Percentiles rank a stretch among this genome's conserved stretches.
phyloP scores from a whole-genome alignment of 1,284 basidiomycete genomes.

The Boletellus dicymbophilus region DNA sequence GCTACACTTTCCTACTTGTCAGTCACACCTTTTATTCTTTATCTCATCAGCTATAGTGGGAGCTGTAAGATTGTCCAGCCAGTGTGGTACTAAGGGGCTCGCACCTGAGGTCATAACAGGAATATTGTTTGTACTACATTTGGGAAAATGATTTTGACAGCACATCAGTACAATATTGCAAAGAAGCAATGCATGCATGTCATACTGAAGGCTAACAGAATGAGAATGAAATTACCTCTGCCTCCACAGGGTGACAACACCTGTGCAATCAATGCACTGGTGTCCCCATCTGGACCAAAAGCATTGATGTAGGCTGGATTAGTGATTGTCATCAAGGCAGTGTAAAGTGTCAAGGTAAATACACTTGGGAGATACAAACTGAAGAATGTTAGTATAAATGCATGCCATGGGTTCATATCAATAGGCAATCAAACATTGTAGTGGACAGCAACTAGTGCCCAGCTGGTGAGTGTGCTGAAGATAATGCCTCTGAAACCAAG shows the following conservation, averaged over 20 bases:
- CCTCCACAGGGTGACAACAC: slow-evolving; percentile 48
- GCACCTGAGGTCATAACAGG: too few species aligned
- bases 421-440: slow-evolving; percentile 56
- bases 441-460: slow-evolving; percentile 54
- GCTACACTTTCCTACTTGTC: too few species aligned
- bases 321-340: slow-evolving; percentile 58
- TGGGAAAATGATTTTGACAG: not conserved
- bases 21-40: too few species aligned
- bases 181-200: slow-evolving; percentile 33
- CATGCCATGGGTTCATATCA: slow-evolving; percentile 42
- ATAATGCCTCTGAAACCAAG: slow-evolving; percentile 61
- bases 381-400: slow-evolving; percentile 57
- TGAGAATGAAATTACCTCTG: slow-evolving; percentile 60
- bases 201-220: slow-evolving; percentile 57
- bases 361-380: slow-evolving; percentile 57
- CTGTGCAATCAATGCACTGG: slow-evolving; percentile 48
- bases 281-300: slow-evolving; percentile 45
- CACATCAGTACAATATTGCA: not conserved
- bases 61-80: too few species aligned
- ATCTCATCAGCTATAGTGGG: too few species aligned
- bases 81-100: too few species aligned
- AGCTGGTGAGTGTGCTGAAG: slow-evolving; percentile 54
- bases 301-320: slow-evolving; percentile 50
- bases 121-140: slow-evolving; percentile 52
- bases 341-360: slow-evolving; percentile 58